Conservation (phyloP, 768 basidiomycete species). For the Panellus pusillus region DNA sequence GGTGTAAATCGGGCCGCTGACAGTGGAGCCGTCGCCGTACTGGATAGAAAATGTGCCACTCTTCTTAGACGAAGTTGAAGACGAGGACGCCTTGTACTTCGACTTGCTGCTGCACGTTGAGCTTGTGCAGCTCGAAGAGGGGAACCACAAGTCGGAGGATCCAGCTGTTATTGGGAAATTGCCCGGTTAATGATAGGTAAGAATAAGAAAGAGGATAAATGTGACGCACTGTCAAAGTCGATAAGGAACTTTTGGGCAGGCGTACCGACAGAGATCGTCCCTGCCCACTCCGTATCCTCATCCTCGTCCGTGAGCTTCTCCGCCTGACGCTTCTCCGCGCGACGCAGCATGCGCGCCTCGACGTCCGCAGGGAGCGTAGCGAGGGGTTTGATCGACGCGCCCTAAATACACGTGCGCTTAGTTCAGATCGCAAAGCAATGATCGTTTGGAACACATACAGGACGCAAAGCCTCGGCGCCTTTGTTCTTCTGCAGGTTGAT, state of each 20-base stretch:
- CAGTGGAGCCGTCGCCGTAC: constrained; percentile 46
- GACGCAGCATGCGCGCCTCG: constrained; percentile 9
- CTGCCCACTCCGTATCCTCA: constrained; percentile 38
- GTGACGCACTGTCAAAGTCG: constrained; percentile 38
- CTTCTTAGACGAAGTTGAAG: constrained; percentile 31
- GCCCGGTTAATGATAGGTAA: background rate
- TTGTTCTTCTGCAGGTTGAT: constrained; percentile 24
- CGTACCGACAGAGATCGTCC: constrained; percentile 37
- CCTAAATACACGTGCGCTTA: constrained; percentile 6
- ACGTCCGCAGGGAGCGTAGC: constrained; percentile 18
- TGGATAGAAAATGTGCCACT: constrained; percentile 32
- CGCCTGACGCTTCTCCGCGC: constrained; percentile 27
- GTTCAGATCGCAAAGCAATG: too few species aligned
- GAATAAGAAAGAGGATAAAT: background rate
- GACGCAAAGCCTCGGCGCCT: constrained; percentile 3
- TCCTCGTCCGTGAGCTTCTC: constrained; percentile 36
- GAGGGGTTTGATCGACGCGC: constrained; percentile 31
- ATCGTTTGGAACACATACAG: background rate
- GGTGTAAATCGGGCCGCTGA: constrained; percentile 38
- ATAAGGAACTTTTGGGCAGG: constrained; percentile 34
- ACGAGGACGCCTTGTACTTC: constrained; percentile 28
- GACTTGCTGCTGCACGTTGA: constrained; percentile 30
- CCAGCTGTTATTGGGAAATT: background rate
- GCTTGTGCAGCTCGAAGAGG: constrained; percentile 28
- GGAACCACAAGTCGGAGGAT: constrained; percentile 28